phyloP scores from a whole-genome alignment of 768 basidiomycete species.

The Pulveroboletus ravenelii region DNA sequence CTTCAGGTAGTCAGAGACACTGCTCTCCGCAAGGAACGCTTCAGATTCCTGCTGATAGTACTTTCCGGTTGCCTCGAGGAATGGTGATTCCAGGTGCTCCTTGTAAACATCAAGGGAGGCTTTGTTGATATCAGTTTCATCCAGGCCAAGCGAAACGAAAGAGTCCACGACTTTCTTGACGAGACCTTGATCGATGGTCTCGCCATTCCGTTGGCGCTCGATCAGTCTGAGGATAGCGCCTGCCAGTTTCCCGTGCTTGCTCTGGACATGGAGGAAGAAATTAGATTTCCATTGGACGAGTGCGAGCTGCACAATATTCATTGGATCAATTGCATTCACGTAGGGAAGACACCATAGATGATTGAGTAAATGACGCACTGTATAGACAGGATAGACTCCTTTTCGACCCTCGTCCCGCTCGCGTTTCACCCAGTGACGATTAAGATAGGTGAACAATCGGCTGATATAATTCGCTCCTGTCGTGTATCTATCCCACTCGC shows the following conservation, averaged over 20 bases:
- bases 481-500: constrained; percentile 95
- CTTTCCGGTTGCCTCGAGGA: constrained; percentile 82
- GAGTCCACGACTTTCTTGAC: constrained; percentile 95
- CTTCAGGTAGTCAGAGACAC: constrained; percentile 90
- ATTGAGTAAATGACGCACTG: constrained; percentile 47
- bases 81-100: constrained; percentile 84
- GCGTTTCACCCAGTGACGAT: constrained; percentile 98
- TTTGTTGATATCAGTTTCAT: constrained; percentile 88
- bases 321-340: constrained; percentile 1
- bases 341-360: not conserved
- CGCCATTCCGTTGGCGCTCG: constrained; percentile 91
- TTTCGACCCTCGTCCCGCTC: constrained; percentile 97
- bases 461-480: constrained; percentile 97
- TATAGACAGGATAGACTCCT: constrained; percentile 93
- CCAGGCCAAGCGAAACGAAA: constrained; percentile 90
- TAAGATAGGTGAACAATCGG: constrained; percentile 94
- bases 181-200: constrained; percentile 86
- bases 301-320: constrained; percentile 55
- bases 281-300: constrained; percentile 94
- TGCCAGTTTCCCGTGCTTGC: constrained; percentile 75
- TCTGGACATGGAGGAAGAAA: constrained; percentile 86
- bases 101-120: constrained; percentile 91
- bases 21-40: constrained; percentile 82
- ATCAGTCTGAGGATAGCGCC: constrained; percentile 85
- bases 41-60: constrained; percentile 93